phyloP scores from a whole-genome alignment of 2,329 filamentous ascomycete genomes.

The Raffaelea arxii region DNA sequence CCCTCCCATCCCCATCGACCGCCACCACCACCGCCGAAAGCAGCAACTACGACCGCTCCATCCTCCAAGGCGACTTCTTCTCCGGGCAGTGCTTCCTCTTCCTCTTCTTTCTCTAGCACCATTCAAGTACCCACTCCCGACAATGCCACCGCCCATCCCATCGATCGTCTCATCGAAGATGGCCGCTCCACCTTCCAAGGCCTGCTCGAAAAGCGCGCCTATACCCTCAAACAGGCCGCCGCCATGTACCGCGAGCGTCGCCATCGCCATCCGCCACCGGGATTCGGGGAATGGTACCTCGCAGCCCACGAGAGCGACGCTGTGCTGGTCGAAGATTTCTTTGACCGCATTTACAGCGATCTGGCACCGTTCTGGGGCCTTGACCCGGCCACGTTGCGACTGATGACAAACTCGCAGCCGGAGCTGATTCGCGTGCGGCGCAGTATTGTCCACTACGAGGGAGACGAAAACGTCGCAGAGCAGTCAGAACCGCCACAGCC shows the following conservation, averaged over 20 bases:
- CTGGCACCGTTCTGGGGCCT: constrained; percentile 44
- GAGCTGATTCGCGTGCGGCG: constrained; percentile 37
- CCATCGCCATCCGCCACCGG: constrained; percentile 36
- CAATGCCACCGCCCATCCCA: constrained; percentile 25
- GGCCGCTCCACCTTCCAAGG: constrained; percentile 27
- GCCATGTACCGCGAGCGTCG: constrained; percentile 32
- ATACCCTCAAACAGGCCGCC: constrained; percentile 33
- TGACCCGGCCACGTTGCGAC: constrained; percentile 22
- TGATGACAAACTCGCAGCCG: constrained; percentile 29
- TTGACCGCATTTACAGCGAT: constrained; percentile 44
- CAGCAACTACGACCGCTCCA: background rate
- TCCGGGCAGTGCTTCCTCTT: too few relatives aligned
- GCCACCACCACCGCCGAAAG: background rate
- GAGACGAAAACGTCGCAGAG: constrained; percentile 27
- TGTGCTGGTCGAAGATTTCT: constrained; percentile 36
- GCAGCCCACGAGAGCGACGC: constrained; percentile 30
- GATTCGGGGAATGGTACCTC: constrained; percentile 35
- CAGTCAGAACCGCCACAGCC: constrained; percentile 29
- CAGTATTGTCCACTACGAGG: too few relatives aligned
- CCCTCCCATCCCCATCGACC: too few relatives aligned
- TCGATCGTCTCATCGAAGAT: constrained; percentile 33
- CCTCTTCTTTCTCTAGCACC: too few relatives aligned
- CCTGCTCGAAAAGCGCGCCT: constrained; percentile 30
- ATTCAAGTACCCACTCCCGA: too few relatives aligned
- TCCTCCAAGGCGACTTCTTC: background rate